Evolutionary conservation across 805 yeast genomes (phyloP), one percentile per base, ranked within the genome.

Genomic region (Metschnikowia dekortorum): DNA sequence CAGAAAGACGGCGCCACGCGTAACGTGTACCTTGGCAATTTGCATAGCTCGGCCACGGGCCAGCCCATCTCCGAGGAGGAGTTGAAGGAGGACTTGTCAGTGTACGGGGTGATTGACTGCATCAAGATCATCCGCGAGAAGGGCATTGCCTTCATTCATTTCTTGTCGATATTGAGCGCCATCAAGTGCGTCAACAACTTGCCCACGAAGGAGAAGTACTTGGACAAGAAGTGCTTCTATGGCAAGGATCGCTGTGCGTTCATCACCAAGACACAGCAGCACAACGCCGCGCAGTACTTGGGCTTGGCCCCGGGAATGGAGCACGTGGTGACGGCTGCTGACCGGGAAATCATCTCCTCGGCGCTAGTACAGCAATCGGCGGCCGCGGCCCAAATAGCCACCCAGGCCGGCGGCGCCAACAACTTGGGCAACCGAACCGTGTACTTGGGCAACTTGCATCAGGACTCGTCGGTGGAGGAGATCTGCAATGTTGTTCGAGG

Each of bases 331-430:
- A 85, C 89, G 51, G 83, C 83, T 49, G 85, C 87, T 8, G 84
- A 81, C 59, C 68, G 83, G 44, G 85, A 81, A 60, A 71, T 79
- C 54, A 81, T 81, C 56, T 84, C 91, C 0, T 80, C 83, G 39
- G 88, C 92, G 7, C 75, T 91, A 49, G 87, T 92, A 36, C 96
- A 89, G 68, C 97, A 94, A 70, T 84, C 96, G 13, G 95, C 96
- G 36, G 97, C 97, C 1, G 97, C 98, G 6, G 96, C 96, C n/a
- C 92, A 95, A 35, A 91, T 92, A 61, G 96, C 97, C 1, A 86
- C 96, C 0, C 82, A 91, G 47, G 95, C 96, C 2, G 97, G 97
- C 11, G 97, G 97, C 26, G 88, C 92, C 28, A 83, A 83, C 51
- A 92, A 92, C 64, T 75, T 90, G 57, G 98, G 98, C 41, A 92